Percentiles rank a stretch among this genome's conserved stretches.
Evolutionary conservation across 805 yeast genomes (phyloP).

Genomic region (Dipodascopsis tothii): DNA sequence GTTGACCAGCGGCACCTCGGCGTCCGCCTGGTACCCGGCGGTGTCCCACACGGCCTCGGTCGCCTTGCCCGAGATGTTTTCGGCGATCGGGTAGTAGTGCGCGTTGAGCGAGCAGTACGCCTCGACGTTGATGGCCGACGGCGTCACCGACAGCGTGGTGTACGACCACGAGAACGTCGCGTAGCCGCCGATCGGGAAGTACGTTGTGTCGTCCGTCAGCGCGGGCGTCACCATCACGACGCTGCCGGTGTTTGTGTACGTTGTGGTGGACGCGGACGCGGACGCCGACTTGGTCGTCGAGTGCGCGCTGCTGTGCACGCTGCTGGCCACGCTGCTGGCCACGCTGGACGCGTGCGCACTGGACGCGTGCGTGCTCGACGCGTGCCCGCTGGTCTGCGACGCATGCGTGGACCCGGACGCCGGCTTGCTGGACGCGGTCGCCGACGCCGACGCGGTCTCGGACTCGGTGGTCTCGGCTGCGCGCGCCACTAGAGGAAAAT

Average conservation of each 20-base stretch:
- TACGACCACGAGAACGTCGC: constrained; percentile 38
- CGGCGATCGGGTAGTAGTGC: constrained; percentile 34
- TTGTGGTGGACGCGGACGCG: constrained; percentile 32
- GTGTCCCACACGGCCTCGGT: constrained; percentile 35
- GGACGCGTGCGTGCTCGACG: no score
- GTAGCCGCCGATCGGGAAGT: constrained; percentile 33
- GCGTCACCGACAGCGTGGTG: constrained; percentile 33
- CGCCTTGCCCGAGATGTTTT: constrained; percentile 28
- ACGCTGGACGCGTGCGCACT: no score
- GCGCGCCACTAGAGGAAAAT: no score
- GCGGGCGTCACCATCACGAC: constrained; percentile 32
- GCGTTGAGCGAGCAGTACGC: constrained; percentile 34
- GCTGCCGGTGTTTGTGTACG: constrained; percentile 29
- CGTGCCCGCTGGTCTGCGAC: no score
- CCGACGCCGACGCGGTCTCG: no score
- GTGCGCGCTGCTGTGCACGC: neutral
- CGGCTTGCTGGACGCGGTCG: no score
- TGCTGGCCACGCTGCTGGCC: no score
- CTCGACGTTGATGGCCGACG: constrained; percentile 34
- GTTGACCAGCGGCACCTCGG: constrained; percentile 13
- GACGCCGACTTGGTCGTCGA: constrained; percentile 61
- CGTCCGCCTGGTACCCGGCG: constrained; percentile 26
- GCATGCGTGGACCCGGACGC: no score
- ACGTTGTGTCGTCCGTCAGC: constrained; percentile 30
- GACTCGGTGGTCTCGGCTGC: no score